Conservation (phyloP, 2,329 filamentous ascomycete genomes). For the Golovinomyces cichoracearum region DNA sequence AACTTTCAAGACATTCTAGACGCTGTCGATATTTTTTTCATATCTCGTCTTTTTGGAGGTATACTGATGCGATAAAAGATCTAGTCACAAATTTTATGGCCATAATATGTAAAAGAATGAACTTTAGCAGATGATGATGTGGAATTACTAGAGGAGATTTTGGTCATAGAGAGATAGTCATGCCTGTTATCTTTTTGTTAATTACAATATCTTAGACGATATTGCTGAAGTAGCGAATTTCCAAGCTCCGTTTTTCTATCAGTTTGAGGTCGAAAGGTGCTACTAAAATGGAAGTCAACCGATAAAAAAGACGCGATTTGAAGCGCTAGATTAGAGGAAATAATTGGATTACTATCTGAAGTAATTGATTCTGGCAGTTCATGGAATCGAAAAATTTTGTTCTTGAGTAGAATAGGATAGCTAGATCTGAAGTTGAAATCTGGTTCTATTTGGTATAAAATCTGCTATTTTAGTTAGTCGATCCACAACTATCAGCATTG, state of each 20-base stretch:
- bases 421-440: neutral
- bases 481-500: neutral
- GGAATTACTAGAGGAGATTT: too few relatives aligned
- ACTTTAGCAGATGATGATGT: too few relatives aligned
- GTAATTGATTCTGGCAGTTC: neutral
- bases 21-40: neutral
- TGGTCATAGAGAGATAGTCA: neutral
- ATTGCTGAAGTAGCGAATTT: slow-evolving; percentile 3
- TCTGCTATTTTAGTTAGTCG: neutral
- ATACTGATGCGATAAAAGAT: neutral
- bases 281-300: neutral
- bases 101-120: neutral
- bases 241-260: slow-evolving; percentile 1
- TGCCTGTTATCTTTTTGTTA: slow-evolving; percentile 3
- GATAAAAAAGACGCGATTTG: neutral
- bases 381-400: neutral
- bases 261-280: slow-evolving; percentile 3
- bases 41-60: neutral
- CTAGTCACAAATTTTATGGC: neutral
- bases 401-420: neutral
- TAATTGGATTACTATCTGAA: neutral
- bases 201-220: slow-evolving; percentile 3
- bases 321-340: neutral
- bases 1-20: neutral
- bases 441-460: neutral